These are phyloP conservation scores for Yamadazyma diospyri DNA, from an alignment of 1,139 yeast genomes.

Conservation along the genomic window DNA sequence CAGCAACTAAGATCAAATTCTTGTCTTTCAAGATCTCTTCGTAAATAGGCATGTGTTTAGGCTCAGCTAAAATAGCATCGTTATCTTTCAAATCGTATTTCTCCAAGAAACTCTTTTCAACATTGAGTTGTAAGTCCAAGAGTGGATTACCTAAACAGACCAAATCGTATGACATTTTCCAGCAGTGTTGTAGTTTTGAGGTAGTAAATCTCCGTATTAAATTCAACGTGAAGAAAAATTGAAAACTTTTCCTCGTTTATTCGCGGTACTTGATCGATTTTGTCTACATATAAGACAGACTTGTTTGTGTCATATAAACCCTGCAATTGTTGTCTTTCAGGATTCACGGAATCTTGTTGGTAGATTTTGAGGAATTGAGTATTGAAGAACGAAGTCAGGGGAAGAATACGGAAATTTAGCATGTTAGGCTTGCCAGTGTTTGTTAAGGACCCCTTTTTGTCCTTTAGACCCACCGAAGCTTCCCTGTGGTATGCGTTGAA, in stretches of 20 bases:
- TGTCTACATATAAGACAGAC: too few species aligned
- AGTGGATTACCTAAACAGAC: constrained; percentile 62
- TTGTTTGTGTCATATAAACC: too few species aligned
- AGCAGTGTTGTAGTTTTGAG: too few species aligned
- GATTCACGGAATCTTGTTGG: too few species aligned
- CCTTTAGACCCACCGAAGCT: constrained; percentile 48
- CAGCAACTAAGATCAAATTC: constrained; percentile 77
- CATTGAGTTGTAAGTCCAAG: constrained; percentile 85
- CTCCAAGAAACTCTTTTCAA: constrained; percentile 60
- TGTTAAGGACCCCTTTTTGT: constrained; percentile 38
- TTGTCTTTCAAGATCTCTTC: constrained; percentile 66
- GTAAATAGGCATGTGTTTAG: constrained; percentile 81
- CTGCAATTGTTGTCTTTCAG: too few species aligned
- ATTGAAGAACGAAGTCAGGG: too few species aligned
- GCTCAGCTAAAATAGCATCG: constrained; percentile 92
- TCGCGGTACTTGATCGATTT: too few species aligned
- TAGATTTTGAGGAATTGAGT: too few species aligned
- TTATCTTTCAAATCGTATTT: constrained; percentile 86
- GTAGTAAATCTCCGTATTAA: too few species aligned
- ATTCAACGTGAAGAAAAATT: too few species aligned
- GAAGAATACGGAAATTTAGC: too few species aligned
- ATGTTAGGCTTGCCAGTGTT: constrained; percentile 1
- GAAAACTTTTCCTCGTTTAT: too few species aligned
- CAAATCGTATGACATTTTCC: constrained; percentile 27
- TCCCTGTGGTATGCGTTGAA: constrained; percentile 23